These are phyloP conservation scores for Mycena galericulata DNA, from an alignment of 768 basidiomycete species.

Conservation along the genomic window DNA sequence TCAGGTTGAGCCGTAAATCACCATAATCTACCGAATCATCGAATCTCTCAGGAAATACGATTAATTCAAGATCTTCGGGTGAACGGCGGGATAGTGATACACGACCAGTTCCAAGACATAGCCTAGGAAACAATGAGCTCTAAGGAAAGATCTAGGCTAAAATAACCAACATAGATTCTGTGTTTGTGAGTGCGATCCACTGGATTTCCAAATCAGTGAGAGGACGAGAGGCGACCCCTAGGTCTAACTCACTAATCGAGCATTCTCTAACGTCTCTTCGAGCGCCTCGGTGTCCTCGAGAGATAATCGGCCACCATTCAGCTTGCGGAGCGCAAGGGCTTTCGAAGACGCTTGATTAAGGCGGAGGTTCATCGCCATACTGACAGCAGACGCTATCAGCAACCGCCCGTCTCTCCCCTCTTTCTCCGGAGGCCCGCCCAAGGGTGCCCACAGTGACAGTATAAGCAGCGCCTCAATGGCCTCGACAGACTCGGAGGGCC, in stretches of 20 bases:
- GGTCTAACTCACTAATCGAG: slow-evolving; percentile 50
- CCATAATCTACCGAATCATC: slow-evolving; percentile 38
- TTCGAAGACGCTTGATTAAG: slow-evolving; percentile 48
- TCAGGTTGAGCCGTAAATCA: slow-evolving; percentile 48
- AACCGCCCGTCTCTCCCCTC: slow-evolving; percentile 49
- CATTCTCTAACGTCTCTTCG: slow-evolving; percentile 49
- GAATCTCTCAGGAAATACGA: slow-evolving; percentile 44
- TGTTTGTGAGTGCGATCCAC: slow-evolving; percentile 50
- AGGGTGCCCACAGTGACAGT: slow-evolving; percentile 54
- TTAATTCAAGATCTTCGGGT: slow-evolving; percentile 40
- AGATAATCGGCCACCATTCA: slow-evolving; percentile 18
- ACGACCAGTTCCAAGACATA: slow-evolving; percentile 52
- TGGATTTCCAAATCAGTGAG: slow-evolving; percentile 22
- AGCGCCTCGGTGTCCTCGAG: slow-evolving; percentile 41
- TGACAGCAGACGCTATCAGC: slow-evolving; percentile 53
- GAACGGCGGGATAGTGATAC: slow-evolving; percentile 50
- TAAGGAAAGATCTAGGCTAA: neutral
- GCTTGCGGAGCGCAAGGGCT: slow-evolving; percentile 1
- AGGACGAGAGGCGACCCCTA: neutral
- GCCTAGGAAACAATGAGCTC: slow-evolving; percentile 38
- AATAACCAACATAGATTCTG: slow-evolving; percentile 49
- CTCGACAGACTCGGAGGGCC: slow-evolving; percentile 49
- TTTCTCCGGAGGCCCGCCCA: slow-evolving; percentile 27
- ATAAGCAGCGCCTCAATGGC: slow-evolving; percentile 53
- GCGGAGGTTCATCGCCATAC: slow-evolving; percentile 57